Conservation (phyloP, 2,329 filamentous ascomycete genomes). For the Pseudogymnoascus destructans region DNA sequence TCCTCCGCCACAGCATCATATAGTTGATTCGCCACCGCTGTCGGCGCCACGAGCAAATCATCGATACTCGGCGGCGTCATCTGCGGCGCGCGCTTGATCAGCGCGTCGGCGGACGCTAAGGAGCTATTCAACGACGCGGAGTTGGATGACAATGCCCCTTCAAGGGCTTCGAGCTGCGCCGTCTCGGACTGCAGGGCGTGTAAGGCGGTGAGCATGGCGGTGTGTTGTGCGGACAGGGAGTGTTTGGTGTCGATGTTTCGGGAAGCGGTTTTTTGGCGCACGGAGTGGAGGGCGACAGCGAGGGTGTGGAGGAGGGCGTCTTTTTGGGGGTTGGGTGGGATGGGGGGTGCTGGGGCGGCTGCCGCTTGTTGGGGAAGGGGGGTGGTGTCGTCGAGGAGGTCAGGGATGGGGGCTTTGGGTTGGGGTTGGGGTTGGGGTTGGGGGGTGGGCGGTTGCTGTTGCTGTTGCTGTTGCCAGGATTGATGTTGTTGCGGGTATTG, state of each 20-base stretch:
- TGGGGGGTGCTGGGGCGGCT: slow-evolving; percentile 58
- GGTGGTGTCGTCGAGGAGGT: slow-evolving; percentile 42
- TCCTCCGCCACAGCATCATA: slow-evolving; percentile 86
- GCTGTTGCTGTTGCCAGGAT: slow-evolving; percentile 21
- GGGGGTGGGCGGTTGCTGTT: slow-evolving; percentile 21
- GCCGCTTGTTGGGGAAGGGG: slow-evolving; percentile 30
- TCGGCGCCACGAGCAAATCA: slow-evolving; percentile 84
- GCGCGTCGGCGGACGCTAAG: slow-evolving; percentile 63
- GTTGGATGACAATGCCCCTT: slow-evolving; percentile 60
- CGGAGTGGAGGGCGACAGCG: slow-evolving; percentile 52
- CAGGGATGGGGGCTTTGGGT: slow-evolving; percentile 27
- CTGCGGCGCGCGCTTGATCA: slow-evolving; percentile 59
- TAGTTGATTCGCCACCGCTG: slow-evolving; percentile 82
- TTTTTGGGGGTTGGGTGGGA: slow-evolving; percentile 92
- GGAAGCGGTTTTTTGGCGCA: slow-evolving; percentile 53
- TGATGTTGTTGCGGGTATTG: slow-evolving; percentile 23
- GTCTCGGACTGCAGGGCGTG: slow-evolving; percentile 61
- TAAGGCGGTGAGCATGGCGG: slow-evolving; percentile 60
- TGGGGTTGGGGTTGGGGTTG: slow-evolving; percentile 28
- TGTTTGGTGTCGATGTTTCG: slow-evolving; percentile 64
- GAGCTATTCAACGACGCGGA: slow-evolving; percentile 65
- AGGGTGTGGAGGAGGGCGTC: slow-evolving; percentile 72
- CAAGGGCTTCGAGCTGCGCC: slow-evolving; percentile 55
- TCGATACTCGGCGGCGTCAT: slow-evolving; percentile 68
- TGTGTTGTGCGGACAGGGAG: slow-evolving; percentile 65